phyloP scores from a whole-genome alignment of 2,329 filamentous ascomycete species.

The Colletotrichum gigasporum region DNA sequence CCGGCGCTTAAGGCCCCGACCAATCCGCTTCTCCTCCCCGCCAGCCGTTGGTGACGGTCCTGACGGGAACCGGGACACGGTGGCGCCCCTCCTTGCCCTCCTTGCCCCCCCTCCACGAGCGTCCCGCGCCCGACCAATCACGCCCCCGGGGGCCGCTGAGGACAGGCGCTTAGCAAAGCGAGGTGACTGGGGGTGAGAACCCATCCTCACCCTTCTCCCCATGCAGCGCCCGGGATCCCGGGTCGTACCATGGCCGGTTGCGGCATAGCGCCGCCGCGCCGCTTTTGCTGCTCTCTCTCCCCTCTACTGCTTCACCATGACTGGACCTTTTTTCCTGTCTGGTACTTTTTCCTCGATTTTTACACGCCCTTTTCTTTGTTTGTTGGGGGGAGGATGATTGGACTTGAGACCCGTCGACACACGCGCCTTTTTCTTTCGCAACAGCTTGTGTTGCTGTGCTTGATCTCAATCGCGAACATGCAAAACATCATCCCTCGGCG shows the following conservation, averaged over 20 bases:
- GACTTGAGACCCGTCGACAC: too few relatives aligned
- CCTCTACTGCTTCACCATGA: neutral
- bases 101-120: too few relatives aligned
- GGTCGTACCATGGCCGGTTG: constrained; percentile 28
- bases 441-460: neutral
- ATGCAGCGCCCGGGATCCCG: constrained; percentile 35
- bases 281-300: constrained; percentile 8
- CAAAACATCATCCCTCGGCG: neutral
- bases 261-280: constrained; percentile 14
- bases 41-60: constrained; percentile 19
- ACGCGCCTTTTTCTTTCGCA: too few relatives aligned
- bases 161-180: constrained; percentile 31
- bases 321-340: neutral
- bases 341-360: neutral
- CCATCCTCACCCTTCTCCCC: constrained; percentile 14
- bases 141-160: neutral
- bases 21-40: constrained; percentile 12
- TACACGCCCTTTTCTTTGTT: neutral
- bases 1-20: constrained; percentile 29
- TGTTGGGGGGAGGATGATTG: too few relatives aligned
- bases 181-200: constrained; percentile 10
- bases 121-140: constrained; percentile 29
- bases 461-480: constrained; percentile 18
- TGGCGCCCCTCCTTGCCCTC: neutral
- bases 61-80: constrained; percentile 15